phyloP scores from a whole-genome alignment of 805 yeast genomes.

The Torulaspora indica region DNA sequence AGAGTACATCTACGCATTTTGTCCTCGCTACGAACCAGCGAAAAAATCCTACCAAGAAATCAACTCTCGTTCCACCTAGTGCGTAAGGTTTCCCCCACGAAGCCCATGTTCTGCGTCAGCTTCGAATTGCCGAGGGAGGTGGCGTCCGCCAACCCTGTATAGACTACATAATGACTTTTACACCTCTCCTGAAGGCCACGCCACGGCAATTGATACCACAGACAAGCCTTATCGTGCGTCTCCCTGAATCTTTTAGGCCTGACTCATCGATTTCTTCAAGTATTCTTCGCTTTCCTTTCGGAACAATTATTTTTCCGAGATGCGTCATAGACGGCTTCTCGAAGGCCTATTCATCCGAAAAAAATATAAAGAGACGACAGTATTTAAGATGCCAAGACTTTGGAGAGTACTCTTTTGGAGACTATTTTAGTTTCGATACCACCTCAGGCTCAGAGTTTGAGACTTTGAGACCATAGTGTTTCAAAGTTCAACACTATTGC shows the following conservation, averaged over 20 bases:
- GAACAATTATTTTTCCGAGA: constrained; percentile 4
- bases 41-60: constrained; percentile 44
- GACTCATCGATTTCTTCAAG: constrained; percentile 6
- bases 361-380: background rate
- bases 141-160: constrained; percentile 5
- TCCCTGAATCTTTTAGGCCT: constrained; percentile 1
- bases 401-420: too few relatives aligned
- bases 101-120: constrained; percentile 89
- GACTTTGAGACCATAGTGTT: background rate
- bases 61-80: constrained; percentile 70
- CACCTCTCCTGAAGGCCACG: background rate
- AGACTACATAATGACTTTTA: constrained; percentile 2
- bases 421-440: too few relatives aligned
- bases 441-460: background rate
- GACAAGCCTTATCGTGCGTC: background rate
- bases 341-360: background rate
- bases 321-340: constrained; percentile 9
- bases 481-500: too few relatives aligned
- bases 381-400: too few relatives aligned
- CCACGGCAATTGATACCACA: constrained; percentile 1
- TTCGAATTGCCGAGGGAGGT: constrained; percentile 67
- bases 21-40: constrained; percentile 43
- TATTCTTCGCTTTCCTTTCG: constrained; percentile 3
- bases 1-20: constrained; percentile 57
- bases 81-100: constrained; percentile 93